Base-by-base conservation (phyloP, 225 moss, liverwort and hornwort genomes). In the Pseudoscleropodium purum region DNA sequence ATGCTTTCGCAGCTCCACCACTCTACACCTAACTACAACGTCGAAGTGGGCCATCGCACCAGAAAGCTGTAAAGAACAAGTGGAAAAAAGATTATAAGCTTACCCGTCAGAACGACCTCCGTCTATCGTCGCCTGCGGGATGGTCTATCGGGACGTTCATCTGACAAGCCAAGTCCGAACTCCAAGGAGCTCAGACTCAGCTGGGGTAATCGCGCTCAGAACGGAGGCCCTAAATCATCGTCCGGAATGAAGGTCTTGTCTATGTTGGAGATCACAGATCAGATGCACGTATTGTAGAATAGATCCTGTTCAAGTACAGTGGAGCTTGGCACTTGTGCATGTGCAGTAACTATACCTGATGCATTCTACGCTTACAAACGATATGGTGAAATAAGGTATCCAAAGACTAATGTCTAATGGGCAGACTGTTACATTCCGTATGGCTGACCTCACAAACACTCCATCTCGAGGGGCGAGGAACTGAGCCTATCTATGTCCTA, bases 1-100 rank as follows among this genome's bases (percentile, higher is more conserved):
- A 30, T 72, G 30, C 12, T 9, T 1, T 6, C 0, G 0, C 0
- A 0, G 0, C 0, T 0, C 1, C 26, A 16, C 43, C 4, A 41
- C 11, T 8, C 5, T 7, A 7, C 0, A 2, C 1, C 5, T 34
- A 73, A 43, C 45, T 43, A 36, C 25, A 27, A 47, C 13, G 1
- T 34, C 36, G 18, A 27, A 36, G 23, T 13, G 26, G 37, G 51
- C 37, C 52, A 67, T 4, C 26, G 14, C 52, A 12, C 14, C 27
- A 67, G 36, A 67, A 24, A 34, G 45, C 5, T 45, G 11, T 18
- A 18, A 9, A 72, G 17, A 16, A 12, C 33, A 13, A 61, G 27
- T 7, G 26, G 36, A 47, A 19, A 47, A 41, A 27, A 12, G 34
- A 45, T 43, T 12, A 7, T 5, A 3, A n/a, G 57, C 57, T 10